Conservation (phyloP, 768 basidiomycete species). For the Leccinellum rugosiceps region DNA sequence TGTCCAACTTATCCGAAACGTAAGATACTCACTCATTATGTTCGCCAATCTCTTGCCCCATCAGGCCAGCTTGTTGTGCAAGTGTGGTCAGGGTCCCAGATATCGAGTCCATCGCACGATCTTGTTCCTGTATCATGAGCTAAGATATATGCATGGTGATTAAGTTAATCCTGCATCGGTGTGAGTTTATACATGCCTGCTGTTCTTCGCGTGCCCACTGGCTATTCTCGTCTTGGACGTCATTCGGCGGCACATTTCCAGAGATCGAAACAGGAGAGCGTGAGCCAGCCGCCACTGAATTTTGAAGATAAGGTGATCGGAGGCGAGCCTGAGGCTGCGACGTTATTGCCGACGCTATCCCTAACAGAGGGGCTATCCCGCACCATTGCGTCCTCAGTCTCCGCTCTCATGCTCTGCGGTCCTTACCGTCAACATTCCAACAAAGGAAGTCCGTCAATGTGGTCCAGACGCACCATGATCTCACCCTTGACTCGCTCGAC, state of each 20-base stretch:
- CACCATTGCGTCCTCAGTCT: constrained; percentile 39
- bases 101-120: constrained; percentile 84
- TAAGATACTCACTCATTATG: constrained; percentile 76
- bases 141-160: constrained; percentile 28
- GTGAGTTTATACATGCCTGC: constrained; percentile 46
- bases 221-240: constrained; percentile 60
- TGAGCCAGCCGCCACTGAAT: constrained; percentile 18
- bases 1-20: constrained; percentile 8
- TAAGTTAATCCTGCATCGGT: neutral
- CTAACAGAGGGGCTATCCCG: neutral
- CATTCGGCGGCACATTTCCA: constrained; percentile 13
- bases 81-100: constrained; percentile 81
- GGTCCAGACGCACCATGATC: constrained; percentile 62
- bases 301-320: constrained; percentile 16
- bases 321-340: constrained; percentile 2
- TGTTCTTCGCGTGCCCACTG: constrained; percentile 88
- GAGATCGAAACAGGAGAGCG: constrained; percentile 11
- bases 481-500: constrained; percentile 71
- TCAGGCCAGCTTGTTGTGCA: constrained; percentile 87
- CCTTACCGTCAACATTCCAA: constrained; percentile 36
- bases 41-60: constrained; percentile 89
- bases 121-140: constrained; percentile 88
- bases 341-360: neutral
- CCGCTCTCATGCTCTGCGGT: constrained; percentile 68
- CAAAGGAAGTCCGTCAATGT: constrained; percentile 4